These are phyloP conservation scores for Plasmodium knowlesi DNA, from an alignment of 169 alveolate species.

Conservation along the genomic window DNA sequence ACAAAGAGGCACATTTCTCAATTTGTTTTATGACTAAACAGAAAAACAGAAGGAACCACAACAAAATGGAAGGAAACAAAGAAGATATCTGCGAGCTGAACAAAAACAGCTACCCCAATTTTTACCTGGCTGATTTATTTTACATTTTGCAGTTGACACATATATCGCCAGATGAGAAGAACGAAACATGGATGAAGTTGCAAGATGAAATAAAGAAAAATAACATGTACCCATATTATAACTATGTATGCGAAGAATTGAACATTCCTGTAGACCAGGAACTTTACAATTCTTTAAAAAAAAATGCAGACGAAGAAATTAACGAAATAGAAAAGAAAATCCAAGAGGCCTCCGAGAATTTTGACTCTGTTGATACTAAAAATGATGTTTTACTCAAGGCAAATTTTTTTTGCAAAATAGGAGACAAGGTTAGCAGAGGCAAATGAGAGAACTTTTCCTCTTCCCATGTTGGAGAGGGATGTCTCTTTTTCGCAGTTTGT, in stretches of 20 bases:
- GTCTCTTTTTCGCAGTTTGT: neutral
- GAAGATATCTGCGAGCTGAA: constrained; percentile 45
- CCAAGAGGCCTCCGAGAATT: constrained; percentile 91
- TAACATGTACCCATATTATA: constrained; percentile 82
- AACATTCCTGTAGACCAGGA: constrained; percentile 74
- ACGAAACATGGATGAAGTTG: constrained; percentile 18
- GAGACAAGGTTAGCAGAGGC: constrained; percentile 78
- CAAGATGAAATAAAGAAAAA: constrained; percentile 62
- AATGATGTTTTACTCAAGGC: constrained; percentile 93
- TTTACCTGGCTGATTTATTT: constrained; percentile 49
- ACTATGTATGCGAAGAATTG: constrained; percentile 77
- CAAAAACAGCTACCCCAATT: constrained; percentile 60
- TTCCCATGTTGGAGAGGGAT: neutral
- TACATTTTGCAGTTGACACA: constrained; percentile 45
- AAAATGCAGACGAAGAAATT: constrained; percentile 79
- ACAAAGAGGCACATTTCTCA: neutral
- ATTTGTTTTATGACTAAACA: neutral
- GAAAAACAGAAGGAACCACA: neutral
- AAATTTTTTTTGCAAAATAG: constrained; percentile 85
- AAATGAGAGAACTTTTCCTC: neutral
- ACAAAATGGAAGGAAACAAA: constrained; percentile 39
- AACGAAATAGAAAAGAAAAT: constrained; percentile 86
- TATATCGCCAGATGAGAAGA: constrained; percentile 49
- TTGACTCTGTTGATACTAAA: constrained; percentile 92
- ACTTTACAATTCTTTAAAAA: constrained; percentile 74